phyloP scores from a whole-genome alignment of 2,329 filamentous ascomycete species.

The Aspergillus brunneoviolaceus region DNA sequence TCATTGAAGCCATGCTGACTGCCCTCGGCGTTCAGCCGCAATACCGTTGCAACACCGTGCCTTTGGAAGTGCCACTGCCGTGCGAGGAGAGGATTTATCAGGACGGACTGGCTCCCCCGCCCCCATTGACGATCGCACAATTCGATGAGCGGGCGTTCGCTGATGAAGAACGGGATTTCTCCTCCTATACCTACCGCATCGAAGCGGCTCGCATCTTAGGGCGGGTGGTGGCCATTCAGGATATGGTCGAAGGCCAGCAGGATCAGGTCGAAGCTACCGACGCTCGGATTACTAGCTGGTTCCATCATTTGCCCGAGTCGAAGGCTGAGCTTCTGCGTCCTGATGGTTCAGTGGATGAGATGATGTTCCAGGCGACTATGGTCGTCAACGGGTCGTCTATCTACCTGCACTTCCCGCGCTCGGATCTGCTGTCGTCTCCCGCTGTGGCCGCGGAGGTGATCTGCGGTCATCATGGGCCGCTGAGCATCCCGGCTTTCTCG shows the following conservation, averaged over 20 bases:
- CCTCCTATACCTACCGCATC: conserved; percentile 81
- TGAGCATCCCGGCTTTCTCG: conserved; percentile 41
- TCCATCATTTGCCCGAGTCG: conserved; percentile 69
- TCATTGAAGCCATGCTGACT: conserved; percentile 81
- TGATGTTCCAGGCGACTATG: conserved; percentile 90
- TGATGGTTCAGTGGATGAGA: conserved; percentile 75
- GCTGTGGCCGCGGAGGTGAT: conserved; percentile 51
- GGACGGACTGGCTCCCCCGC: conserved; percentile 54
- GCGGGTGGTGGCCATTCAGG: conserved; percentile 60
- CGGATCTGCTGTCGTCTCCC: conserved; percentile 63
- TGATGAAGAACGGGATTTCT: conserved; percentile 67
- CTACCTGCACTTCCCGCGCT: conserved; percentile 76
- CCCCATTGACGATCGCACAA: conserved; percentile 65
- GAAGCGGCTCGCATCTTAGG: conserved; percentile 77
- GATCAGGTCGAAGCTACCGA: conserved; percentile 62
- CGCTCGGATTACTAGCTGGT: conserved; percentile 68
- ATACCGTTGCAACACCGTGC: conserved; percentile 69
- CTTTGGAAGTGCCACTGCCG: conserved; percentile 69
- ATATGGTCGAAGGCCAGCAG: conserved; percentile 42
- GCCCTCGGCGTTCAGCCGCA: conserved; percentile 56
- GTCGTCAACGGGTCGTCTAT: conserved; percentile 65
- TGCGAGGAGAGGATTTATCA: conserved; percentile 73
- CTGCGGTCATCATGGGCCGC: conserved; percentile 41
- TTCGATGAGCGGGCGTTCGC: conserved; percentile 77
- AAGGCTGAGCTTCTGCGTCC: conserved; percentile 70